These are phyloP conservation scores for Zalaria obscura DNA, from an alignment of 2,329 filamentous ascomycete species.

Conservation along the genomic window DNA sequence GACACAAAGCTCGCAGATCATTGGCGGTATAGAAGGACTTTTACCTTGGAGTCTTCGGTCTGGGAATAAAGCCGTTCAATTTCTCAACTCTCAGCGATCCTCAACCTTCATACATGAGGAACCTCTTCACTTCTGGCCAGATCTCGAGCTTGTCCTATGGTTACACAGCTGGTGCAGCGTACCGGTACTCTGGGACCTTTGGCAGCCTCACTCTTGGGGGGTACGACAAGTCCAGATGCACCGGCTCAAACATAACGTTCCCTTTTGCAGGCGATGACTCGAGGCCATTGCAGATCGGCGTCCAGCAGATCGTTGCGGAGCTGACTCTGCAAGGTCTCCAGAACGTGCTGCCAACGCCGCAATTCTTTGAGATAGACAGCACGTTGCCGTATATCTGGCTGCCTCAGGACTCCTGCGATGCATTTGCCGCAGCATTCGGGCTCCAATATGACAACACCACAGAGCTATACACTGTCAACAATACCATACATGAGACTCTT, in stretches of 20 bases:
- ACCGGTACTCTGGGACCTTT: constrained; percentile 10
- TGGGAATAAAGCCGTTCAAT: constrained; percentile 23
- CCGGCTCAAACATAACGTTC: constrained; percentile 13
- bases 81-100: constrained; percentile 23
- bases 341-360: constrained; percentile 14
- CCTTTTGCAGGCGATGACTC: constrained; percentile 11
- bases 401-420: constrained; percentile 40
- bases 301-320: constrained; percentile 11
- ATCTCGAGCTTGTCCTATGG: constrained; percentile 24
- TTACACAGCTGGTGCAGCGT: constrained; percentile 26
- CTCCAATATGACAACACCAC: constrained; percentile 50
- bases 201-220: constrained; percentile 24
- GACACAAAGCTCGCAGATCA: too few relatives aligned
- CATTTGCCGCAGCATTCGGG: constrained; percentile 50
- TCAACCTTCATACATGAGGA: constrained; percentile 16
- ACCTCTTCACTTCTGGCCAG: constrained; percentile 13
- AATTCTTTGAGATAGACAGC: constrained; percentile 20
- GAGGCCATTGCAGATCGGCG: constrained; percentile 10
- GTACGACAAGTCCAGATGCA: constrained; percentile 20
- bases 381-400: constrained; percentile 35
- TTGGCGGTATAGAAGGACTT: too few relatives aligned
- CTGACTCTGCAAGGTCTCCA: constrained; percentile 10
- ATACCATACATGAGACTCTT: constrained; percentile 40
- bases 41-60: constrained; percentile 22
- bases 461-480: constrained; percentile 49